These are phyloP conservation scores for Pavlovales sp. DNA, from an alignment of 208 protist genomes.

Conservation along the genomic window DNA sequence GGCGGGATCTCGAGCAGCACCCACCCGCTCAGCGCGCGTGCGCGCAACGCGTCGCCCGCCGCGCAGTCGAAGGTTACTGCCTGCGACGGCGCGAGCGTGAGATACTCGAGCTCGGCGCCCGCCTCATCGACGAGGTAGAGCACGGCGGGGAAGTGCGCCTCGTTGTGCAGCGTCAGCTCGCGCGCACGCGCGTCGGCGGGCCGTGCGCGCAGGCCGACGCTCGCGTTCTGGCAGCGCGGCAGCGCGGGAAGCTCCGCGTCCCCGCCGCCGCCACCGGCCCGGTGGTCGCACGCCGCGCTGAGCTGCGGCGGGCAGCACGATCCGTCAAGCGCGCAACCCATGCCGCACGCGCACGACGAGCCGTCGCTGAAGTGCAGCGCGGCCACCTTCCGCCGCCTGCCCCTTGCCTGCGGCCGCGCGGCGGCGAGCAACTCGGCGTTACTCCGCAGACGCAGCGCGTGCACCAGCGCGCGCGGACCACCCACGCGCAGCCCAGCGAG, in stretches of 20 bases:
- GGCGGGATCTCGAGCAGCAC: background rate
- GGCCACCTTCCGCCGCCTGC: background rate
- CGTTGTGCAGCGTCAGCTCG: background rate
- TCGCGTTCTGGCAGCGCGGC: background rate
- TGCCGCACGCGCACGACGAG: background rate
- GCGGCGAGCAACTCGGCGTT: background rate
- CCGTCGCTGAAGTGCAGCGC: background rate
- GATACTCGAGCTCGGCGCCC: background rate
- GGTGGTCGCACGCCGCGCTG: background rate
- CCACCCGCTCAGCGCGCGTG: background rate
- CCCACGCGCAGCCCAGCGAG: background rate
- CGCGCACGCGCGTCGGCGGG: background rate
- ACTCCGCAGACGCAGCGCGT: background rate
- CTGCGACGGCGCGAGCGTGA: background rate
- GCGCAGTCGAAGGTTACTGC: background rate
- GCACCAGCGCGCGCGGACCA: background rate
- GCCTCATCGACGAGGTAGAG: background rate
- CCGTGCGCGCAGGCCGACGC: background rate
- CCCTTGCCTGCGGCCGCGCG: no score
- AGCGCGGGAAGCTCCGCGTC: background rate
- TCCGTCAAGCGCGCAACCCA: background rate
- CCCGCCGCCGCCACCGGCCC: no score
- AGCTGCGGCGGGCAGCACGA: background rate
- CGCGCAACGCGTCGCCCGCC: background rate
- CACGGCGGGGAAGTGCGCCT: background rate